Conservation (phyloP, 2,329 filamentous ascomycete genomes). For the Talaromyces atroroseus region DNA sequence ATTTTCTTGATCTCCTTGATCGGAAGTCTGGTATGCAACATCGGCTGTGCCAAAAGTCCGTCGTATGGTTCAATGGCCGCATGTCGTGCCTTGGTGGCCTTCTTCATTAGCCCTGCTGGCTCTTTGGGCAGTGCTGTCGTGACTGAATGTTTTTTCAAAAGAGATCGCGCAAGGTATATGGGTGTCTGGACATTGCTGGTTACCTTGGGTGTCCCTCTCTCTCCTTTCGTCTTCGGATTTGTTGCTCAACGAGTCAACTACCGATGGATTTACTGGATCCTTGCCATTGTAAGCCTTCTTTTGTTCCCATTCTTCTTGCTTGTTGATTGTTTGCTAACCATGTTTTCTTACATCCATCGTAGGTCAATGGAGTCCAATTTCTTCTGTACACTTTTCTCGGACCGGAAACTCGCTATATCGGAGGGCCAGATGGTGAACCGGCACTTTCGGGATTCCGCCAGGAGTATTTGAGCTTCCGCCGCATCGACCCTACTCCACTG, state of each 20-base stretch:
- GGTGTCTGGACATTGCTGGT: slow-evolving; percentile 54
- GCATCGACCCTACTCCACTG: slow-evolving; percentile 50
- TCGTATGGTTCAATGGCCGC: slow-evolving; percentile 47
- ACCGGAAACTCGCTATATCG: slow-evolving; percentile 50
- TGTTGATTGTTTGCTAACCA: not conserved
- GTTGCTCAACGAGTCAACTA: slow-evolving; percentile 50
- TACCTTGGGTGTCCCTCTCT: slow-evolving; percentile 44
- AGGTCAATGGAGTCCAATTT: slow-evolving; percentile 54
- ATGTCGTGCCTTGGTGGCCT: slow-evolving; percentile 49
- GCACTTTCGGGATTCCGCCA: slow-evolving; percentile 33
- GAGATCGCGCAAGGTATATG: slow-evolving; percentile 51
- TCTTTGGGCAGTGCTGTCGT: slow-evolving; percentile 55
- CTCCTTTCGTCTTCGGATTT: slow-evolving; percentile 33
- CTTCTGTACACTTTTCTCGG: slow-evolving; percentile 53
- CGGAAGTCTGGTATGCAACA: slow-evolving; percentile 45
- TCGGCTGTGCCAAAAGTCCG: slow-evolving; percentile 49
- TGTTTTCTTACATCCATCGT: not conserved
- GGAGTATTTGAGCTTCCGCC: slow-evolving; percentile 39
- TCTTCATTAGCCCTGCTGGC: slow-evolving; percentile 52
- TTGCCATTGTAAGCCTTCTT: slow-evolving; percentile 54
- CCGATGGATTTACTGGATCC: slow-evolving; percentile 55
- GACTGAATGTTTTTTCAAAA: slow-evolving; percentile 54
- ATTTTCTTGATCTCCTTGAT: slow-evolving; percentile 50
- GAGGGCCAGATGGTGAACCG: not conserved
- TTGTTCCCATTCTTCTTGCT: too few relatives aligned